Conservation (phyloP, 768 basidiomycete genomes). For the Amanita phalloides region DNA sequence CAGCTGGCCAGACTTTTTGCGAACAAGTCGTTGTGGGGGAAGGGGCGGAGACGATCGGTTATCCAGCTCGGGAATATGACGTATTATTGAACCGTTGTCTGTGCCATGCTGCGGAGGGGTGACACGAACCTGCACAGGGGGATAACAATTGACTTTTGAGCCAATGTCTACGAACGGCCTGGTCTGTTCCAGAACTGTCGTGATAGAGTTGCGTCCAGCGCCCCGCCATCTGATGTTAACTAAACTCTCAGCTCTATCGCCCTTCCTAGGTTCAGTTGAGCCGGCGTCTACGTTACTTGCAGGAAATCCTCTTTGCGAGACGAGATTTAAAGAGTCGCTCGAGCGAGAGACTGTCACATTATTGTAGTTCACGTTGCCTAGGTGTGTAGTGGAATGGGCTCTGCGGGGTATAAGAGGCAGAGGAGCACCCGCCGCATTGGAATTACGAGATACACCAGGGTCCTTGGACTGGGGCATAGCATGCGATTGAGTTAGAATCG, state of each 20-base stretch:
- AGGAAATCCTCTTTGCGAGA: constrained; percentile 6
- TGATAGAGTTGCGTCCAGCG: no score
- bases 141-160: not conserved
- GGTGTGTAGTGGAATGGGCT: constrained; percentile 12
- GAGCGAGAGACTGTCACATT: not conserved
- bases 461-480: constrained; percentile 25
- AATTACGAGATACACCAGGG: constrained; percentile 22
- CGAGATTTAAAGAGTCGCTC: not conserved
- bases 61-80: constrained; percentile 8
- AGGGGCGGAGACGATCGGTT: constrained; percentile 15
- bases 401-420: constrained; percentile 59
- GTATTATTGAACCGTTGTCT: constrained; percentile 15
- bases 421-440: constrained; percentile 47
- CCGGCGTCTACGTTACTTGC: constrained; percentile 25
- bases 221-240: not conserved
- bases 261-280: constrained; percentile 16
- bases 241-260: not conserved
- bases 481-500: constrained; percentile 23
- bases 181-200: no score
- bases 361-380: not conserved
- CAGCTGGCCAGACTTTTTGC: constrained; percentile 92
- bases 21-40: constrained; percentile 36
- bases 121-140: constrained; percentile 30
- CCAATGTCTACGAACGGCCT: not conserved
- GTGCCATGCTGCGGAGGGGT: constrained; percentile 22